phyloP scores from a whole-genome alignment of 768 basidiomycete genomes.

The Suillus paluster region DNA sequence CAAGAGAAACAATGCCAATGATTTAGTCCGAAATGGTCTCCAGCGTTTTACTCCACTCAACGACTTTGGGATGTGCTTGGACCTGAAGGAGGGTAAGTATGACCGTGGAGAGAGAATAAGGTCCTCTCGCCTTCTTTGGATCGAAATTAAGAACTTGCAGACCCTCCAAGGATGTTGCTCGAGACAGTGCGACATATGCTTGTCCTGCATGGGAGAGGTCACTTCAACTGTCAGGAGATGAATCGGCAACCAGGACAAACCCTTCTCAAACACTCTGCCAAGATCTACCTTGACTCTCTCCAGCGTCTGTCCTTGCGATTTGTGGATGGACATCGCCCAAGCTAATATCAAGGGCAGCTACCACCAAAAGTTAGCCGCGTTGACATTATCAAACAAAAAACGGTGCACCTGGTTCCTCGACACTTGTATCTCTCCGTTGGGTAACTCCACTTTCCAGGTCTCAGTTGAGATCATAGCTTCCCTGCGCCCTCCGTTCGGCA shows the following conservation, averaged over 20 bases:
- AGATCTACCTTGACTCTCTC: conserved; percentile 95
- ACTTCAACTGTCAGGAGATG: conserved; percentile 10
- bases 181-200: conserved; percentile 90
- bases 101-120: neutral
- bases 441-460: conserved; percentile 84
- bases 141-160: conserved; percentile 86
- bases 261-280: conserved; percentile 91
- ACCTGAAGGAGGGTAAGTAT: conserved; percentile 48
- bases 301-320: conserved; percentile 96
- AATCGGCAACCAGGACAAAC: conserved; percentile 37
- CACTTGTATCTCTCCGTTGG: conserved; percentile 84
- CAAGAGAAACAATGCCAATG: neutral
- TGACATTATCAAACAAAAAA: conserved; percentile 5
- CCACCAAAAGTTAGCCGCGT: neutral
- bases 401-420: conserved; percentile 73
- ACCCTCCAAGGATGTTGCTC: conserved; percentile 84
- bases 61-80: conserved; percentile 72
- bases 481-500: conserved; percentile 59
- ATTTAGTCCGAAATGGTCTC: conserved; percentile 45
- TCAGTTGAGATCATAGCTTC: conserved; percentile 69
- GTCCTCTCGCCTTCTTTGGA: conserved; percentile 59
- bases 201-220: conserved; percentile 55
- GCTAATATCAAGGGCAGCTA: conserved; percentile 88
- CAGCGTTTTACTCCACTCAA: conserved; percentile 72
- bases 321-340: conserved; percentile 99